These are phyloP conservation scores for Hypomyces perniciosus DNA, from an alignment of 2,329 filamentous ascomycete genomes.

Conservation along the genomic window DNA sequence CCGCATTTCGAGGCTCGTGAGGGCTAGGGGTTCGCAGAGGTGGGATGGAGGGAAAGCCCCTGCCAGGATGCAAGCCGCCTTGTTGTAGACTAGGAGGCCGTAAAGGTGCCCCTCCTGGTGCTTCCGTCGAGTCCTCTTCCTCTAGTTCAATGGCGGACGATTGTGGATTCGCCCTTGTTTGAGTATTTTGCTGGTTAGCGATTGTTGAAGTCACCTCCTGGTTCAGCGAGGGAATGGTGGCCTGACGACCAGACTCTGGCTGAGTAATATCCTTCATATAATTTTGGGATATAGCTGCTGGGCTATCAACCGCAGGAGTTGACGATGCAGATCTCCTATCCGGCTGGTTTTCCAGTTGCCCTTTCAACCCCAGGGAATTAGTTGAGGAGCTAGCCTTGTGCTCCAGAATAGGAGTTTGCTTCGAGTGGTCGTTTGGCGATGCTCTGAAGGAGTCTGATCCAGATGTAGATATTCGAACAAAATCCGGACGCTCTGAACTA, in stretches of 20 bases:
- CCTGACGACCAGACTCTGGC: too few relatives aligned
- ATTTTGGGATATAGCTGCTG: not conserved
- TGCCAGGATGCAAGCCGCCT: slow-evolving; percentile 9
- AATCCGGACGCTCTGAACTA: too few relatives aligned
- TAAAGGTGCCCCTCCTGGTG: slow-evolving; percentile 1
- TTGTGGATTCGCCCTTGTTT: not conserved
- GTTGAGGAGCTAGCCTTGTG: not conserved
- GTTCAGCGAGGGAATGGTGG: too few relatives aligned
- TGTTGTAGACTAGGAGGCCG: not conserved
- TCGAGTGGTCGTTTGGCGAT: too few relatives aligned
- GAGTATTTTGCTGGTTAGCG: not conserved
- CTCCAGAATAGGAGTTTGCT: not conserved
- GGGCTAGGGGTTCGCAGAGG: slow-evolving; percentile 32
- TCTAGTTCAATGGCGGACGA: not conserved
- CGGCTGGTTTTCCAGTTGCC: not conserved
- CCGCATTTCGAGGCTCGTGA: slow-evolving; percentile 4
- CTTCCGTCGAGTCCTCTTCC: slow-evolving; percentile 1
- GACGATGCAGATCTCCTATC: not conserved
- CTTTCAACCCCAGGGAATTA: not conserved
- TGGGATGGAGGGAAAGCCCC: slow-evolving; percentile 22
- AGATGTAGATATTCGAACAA: too few relatives aligned
- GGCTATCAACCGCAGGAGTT: not conserved
- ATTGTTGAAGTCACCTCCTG: not conserved
- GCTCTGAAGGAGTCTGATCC: too few relatives aligned
- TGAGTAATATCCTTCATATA: too few relatives aligned